Evolutionary conservation across 495 filamentous ascomycete species (phyloP).

Genomic region (Haplographium delicatum): DNA sequence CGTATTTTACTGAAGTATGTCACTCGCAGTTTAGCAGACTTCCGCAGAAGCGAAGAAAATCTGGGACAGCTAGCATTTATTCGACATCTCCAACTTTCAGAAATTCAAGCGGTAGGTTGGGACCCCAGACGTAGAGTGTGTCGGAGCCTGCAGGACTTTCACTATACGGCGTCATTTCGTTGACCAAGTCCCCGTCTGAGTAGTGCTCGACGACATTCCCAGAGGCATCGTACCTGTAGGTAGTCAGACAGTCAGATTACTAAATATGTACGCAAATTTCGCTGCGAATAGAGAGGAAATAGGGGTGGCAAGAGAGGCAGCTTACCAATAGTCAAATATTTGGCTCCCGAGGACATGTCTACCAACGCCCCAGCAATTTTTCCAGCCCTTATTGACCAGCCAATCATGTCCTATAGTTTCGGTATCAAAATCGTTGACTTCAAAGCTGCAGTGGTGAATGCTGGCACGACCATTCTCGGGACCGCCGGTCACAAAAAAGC

Average conservation of each 20-base stretch:
- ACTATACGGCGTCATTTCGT: slow-evolving; percentile 38
- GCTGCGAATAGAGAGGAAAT: neutral
- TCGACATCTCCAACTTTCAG: neutral
- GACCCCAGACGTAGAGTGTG: slow-evolving; percentile 11
- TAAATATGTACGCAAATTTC: too few species aligned
- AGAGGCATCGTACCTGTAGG: slow-evolving; percentile 37
- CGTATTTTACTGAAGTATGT: too few species aligned
- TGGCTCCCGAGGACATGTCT: slow-evolving; percentile 61
- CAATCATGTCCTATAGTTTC: slow-evolving; percentile 70
- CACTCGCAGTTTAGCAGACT: too few species aligned
- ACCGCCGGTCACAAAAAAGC: too few species aligned
- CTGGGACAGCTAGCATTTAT: too few species aligned
- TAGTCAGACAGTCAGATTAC: neutral
- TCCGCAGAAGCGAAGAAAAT: too few species aligned
- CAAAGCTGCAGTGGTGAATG: slow-evolving; percentile 68
- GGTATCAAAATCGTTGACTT: slow-evolving; percentile 70
- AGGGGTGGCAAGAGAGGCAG: too few species aligned
- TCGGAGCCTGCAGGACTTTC: neutral
- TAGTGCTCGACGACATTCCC: slow-evolving; percentile 57
- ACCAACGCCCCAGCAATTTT: slow-evolving; percentile 65
- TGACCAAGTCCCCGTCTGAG: slow-evolving; percentile 63
- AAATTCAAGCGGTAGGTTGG: neutral
- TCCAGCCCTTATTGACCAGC: slow-evolving; percentile 57
- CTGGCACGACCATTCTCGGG: too few species aligned
- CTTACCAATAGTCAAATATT: slow-evolving; percentile 65